Conservation (phyloP, 495 filamentous ascomycete genomes). For the Xylaria acuta region DNA sequence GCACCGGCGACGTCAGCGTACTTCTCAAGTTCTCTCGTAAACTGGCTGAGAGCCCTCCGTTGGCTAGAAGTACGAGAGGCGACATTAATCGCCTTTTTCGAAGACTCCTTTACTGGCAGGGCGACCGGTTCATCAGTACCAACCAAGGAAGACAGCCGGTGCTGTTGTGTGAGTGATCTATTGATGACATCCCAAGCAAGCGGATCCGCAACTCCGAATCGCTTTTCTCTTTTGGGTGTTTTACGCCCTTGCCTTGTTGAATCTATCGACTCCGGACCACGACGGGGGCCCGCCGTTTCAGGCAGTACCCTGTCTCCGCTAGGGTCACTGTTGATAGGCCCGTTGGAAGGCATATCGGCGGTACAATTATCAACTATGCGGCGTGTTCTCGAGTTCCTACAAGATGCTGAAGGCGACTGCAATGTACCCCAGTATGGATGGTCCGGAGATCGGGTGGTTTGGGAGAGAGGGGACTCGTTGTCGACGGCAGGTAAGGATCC, state of each 20-base stretch:
- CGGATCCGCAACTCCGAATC: slow-evolving; percentile 40
- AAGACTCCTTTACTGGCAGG: slow-evolving; percentile 8
- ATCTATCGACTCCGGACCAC: neutral
- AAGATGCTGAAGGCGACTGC: slow-evolving; percentile 28
- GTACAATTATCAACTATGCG: neutral
- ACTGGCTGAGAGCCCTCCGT: slow-evolving; percentile 45
- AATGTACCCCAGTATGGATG: slow-evolving; percentile 40
- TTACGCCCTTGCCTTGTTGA: slow-evolving; percentile 7
- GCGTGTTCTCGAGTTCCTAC: slow-evolving; percentile 1
- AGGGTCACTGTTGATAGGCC: neutral
- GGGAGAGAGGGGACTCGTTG: slow-evolving; percentile 18
- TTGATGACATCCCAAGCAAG: slow-evolving; percentile 44
- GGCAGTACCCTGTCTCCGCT: neutral
- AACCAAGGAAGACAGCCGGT: slow-evolving; percentile 42
- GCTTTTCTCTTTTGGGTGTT: slow-evolving; percentile 30
- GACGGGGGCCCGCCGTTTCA: neutral
- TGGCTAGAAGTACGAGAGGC: slow-evolving; percentile 47
- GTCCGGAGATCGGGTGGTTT: slow-evolving; percentile 33
- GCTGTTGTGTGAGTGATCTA: slow-evolving; percentile 47
- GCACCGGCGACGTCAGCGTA: slow-evolving; percentile 43
- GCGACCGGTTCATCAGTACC: slow-evolving; percentile 26
- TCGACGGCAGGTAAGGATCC: slow-evolving; percentile 24
- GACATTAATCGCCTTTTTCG: slow-evolving; percentile 9
- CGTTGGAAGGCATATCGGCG: slow-evolving; percentile 6
- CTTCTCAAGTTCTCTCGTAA: slow-evolving; percentile 50